Conservation (phyloP, 345 rosid species). For the Leavenworthia alabamica region DNA sequence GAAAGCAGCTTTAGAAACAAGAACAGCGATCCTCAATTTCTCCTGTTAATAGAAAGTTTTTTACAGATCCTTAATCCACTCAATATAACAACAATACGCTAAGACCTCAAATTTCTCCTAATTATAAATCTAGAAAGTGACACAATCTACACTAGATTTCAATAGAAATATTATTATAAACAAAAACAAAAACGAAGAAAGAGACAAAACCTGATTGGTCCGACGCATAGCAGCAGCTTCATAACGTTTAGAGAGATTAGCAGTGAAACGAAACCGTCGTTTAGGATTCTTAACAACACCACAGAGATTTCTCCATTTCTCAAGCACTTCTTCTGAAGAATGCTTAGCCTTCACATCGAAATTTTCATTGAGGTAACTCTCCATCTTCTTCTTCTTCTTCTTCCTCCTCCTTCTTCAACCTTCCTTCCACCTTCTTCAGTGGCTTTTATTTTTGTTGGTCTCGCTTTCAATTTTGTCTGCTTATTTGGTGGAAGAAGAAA, state of each 20-base stretch:
- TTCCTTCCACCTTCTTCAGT: constrained; percentile 17
- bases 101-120: background rate
- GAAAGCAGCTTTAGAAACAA: constrained; percentile 87
- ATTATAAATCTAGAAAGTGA: too few relatives aligned
- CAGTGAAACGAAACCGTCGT: constrained; percentile 76
- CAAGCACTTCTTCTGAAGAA: constrained; percentile 53
- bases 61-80: constrained; percentile 9
- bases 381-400: constrained; percentile 35
- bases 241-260: constrained; percentile 75
- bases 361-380: constrained; percentile 53
- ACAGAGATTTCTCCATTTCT: constrained; percentile 64
- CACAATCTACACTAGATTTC: too few relatives aligned
- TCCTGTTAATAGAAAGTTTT: constrained; percentile 44
- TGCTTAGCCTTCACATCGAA: constrained; percentile 69
- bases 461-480: constrained; percentile 2
- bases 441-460: background rate
- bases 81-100: too few relatives aligned
- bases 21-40: constrained; percentile 76
- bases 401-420: background rate
- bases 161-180: too few relatives aligned
- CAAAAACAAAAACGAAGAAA: too few relatives aligned
- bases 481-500: constrained; percentile 7
- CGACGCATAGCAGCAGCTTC: constrained; percentile 91
- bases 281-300: constrained; percentile 84
- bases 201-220: constrained; percentile 59